Conservation (phyloP, 768 basidiomycete species). For the Leccinum longicurvipes region DNA sequence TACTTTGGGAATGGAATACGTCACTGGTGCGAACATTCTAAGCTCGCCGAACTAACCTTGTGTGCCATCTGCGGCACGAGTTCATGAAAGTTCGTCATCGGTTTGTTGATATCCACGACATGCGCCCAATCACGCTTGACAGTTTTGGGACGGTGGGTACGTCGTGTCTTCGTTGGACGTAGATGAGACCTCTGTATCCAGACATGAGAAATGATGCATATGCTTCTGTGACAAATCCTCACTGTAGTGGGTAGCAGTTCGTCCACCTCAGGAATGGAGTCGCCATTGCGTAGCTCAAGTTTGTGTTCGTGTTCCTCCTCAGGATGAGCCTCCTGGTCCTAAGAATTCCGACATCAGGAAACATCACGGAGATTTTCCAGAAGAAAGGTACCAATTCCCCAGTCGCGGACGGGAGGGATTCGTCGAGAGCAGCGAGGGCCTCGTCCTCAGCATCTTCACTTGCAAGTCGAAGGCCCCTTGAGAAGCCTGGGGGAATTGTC, state of each 20-base stretch:
- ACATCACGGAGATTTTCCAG: slow-evolving; percentile 1
- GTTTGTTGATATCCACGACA: slow-evolving; percentile 89
- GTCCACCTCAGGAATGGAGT: slow-evolving; percentile 57
- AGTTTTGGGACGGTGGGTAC: slow-evolving; percentile 42
- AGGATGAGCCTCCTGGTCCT: slow-evolving; percentile 21
- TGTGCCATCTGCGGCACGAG: slow-evolving; percentile 97
- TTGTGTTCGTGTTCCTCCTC: slow-evolving; percentile 24
- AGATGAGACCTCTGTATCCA: slow-evolving; percentile 51
- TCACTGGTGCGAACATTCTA: slow-evolving; percentile 1
- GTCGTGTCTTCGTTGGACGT: slow-evolving; percentile 47
- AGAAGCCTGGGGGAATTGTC: slow-evolving; percentile 79
- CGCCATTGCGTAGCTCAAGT: slow-evolving; percentile 11
- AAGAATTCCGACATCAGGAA: slow-evolving; percentile 25
- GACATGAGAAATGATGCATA: slow-evolving; percentile 4
- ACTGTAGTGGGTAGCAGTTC: slow-evolving; percentile 70
- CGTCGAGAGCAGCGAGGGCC: slow-evolving; percentile 33
- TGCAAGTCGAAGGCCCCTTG: slow-evolving; percentile 70
- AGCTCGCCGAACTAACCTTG: slow-evolving; percentile 48
- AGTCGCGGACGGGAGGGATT: slow-evolving; percentile 7
- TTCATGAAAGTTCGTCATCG: slow-evolving; percentile 83
- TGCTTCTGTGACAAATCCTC: slow-evolving; percentile 1
- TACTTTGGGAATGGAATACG: slow-evolving; percentile 52
- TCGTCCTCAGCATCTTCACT: slow-evolving; percentile 53
- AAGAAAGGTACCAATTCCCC: slow-evolving; percentile 15
- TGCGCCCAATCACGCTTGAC: slow-evolving; percentile 97